phyloP scores from a whole-genome alignment of 306 rosid genomes.

The Quercus agrifolia region DNA sequence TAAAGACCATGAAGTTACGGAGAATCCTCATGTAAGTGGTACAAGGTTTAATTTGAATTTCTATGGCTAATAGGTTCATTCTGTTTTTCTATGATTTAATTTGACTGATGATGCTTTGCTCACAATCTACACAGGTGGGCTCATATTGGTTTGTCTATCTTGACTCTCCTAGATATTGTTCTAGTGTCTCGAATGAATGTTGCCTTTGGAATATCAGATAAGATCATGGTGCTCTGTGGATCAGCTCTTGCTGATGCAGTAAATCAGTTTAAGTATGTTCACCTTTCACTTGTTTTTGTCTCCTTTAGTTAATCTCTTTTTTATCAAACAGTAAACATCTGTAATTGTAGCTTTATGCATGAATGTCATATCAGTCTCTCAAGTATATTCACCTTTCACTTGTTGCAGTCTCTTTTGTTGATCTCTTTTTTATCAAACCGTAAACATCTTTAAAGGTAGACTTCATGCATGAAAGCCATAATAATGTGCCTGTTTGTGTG shows the following conservation, averaged over 20 bases:
- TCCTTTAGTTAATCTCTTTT: not conserved
- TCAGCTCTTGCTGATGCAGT: constrained; percentile 74
- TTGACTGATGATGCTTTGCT: constrained; percentile 20
- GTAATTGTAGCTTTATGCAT: not conserved
- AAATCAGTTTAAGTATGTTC: constrained; percentile 73
- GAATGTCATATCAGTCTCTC: not conserved
- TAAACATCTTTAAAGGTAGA: not conserved
- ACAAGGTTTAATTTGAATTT: not conserved
- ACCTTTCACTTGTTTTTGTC: constrained; percentile 12
- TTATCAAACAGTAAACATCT: not conserved
- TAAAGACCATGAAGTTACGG: constrained; percentile 67
- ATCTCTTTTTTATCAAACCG: not conserved
- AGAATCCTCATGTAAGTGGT: constrained; percentile 69
- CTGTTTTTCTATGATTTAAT: constrained; percentile 1
- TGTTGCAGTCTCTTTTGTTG: not conserved
- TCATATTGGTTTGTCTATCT: constrained; percentile 56
- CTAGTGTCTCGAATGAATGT: constrained; percentile 61
- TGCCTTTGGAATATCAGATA: constrained; percentile 56
- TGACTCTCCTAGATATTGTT: constrained; percentile 52
- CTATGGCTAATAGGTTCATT: not conserved
- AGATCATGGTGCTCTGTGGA: constrained; percentile 62
- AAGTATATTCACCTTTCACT: constrained; percentile 48
- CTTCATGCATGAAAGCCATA: constrained; percentile 2
- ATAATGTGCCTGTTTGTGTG: not conserved
- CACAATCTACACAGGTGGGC: constrained; percentile 51